Base-by-base conservation (phyloP, 2,329 filamentous ascomycete genomes). In the Trichophyton equinum region DNA sequence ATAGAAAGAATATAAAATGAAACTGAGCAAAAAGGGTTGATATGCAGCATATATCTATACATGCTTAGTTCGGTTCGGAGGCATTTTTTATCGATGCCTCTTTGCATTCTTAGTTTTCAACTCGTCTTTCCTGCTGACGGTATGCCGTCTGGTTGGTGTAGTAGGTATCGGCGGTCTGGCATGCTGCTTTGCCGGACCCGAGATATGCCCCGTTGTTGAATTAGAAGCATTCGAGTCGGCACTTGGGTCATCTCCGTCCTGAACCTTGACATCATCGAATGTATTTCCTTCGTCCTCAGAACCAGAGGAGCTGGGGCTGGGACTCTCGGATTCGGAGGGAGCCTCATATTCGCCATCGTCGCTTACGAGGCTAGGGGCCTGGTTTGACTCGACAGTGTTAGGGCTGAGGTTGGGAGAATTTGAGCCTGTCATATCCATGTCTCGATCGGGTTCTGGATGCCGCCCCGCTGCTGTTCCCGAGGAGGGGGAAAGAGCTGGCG, bases 291-390 rank as follows among this genome's bases (percentile, higher is more conserved):
- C 77, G 27, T 84, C 84, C 42, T 82, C 75, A 15, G 73, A 73
- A 42, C 76, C 75, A 2, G 75, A 78, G 4, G 77, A 77, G 56
- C 71, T 73, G 1, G 76, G 72, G 13, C 70, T 72, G 27, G 83
- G 83, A 3, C 83, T 85, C 49, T 79, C 77, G 0, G 83, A 86
- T 53, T 87, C 84, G 1, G 85, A 88, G 60, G 86, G 74, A 13
- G 69, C 85, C 66, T 88, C 87, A 68, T 87, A 89, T 67, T 87
- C 86, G 36, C 68, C 69, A 69, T 90, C 87, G 72, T 91, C 88
- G 73, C 87, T 89, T 69, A 91, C 87, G 57, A 91, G 79, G 67
- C 86, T 90, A 22, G 88, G 88, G 7, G 88, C 87, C 65, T 88
- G 88, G 72, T 89, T 89, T 71, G 86, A 87, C 58, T 85, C 79